Conservation (phyloP, 768 basidiomycete genomes). For the Jaapia argillacea region DNA sequence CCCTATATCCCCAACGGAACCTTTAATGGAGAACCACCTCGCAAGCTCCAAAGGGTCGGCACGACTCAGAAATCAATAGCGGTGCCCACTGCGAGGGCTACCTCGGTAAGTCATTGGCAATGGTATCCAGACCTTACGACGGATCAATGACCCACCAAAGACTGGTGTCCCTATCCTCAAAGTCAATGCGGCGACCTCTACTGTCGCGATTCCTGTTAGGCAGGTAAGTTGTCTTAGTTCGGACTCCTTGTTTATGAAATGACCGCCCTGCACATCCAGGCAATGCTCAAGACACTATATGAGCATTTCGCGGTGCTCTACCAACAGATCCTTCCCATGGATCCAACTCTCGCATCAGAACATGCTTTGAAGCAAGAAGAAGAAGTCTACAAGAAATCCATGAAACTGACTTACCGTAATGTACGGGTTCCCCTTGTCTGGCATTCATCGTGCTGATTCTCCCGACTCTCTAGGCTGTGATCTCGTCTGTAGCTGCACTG, state of each 20-base stretch:
- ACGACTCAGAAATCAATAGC: constrained; percentile 31
- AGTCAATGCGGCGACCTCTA: constrained; percentile 59
- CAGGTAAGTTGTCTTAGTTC: constrained; percentile 35
- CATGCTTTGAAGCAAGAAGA: constrained; percentile 79
- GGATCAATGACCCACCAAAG: constrained; percentile 18
- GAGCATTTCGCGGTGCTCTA: constrained; percentile 69
- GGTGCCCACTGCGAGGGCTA: constrained; percentile 27
- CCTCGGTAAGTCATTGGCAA: constrained; percentile 13
- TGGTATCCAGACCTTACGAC: not conserved
- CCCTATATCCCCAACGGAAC: constrained; percentile 12
- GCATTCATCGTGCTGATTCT: constrained; percentile 8
- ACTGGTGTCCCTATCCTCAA: constrained; percentile 55
- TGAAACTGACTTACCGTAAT: constrained; percentile 76
- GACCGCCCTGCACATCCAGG: constrained; percentile 28
- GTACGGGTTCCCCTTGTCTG: constrained; percentile 23
- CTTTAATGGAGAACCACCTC: constrained; percentile 38
- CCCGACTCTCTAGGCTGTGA: constrained; percentile 31
- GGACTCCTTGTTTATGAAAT: constrained; percentile 1
- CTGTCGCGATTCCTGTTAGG: constrained; percentile 61
- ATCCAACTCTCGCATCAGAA: constrained; percentile 59
- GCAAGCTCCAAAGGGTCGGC: constrained; percentile 53
- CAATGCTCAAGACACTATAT: constrained; percentile 66
- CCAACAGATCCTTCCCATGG: constrained; percentile 35
- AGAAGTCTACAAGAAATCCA: constrained; percentile 65
- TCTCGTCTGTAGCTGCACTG: constrained; percentile 38